Conservation (phyloP, 768 basidiomycete species). For the Mrakia hoshinonis region DNA sequence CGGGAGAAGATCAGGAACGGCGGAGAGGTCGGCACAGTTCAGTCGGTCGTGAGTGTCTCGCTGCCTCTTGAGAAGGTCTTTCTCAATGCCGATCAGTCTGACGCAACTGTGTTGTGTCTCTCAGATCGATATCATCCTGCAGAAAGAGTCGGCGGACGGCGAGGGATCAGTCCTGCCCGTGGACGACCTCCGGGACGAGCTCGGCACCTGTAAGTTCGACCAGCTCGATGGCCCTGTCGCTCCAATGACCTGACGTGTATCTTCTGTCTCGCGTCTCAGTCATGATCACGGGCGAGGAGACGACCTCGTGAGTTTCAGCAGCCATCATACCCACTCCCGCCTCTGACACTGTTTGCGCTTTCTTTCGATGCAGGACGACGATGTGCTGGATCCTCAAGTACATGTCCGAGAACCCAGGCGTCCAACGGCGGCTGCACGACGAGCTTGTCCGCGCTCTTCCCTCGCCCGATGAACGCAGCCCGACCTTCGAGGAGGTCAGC, state of each 20-base stretch:
- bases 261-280: neutral
- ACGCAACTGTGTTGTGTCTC: neutral
- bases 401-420: slow-evolving; percentile 10
- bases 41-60: slow-evolving; percentile 1
- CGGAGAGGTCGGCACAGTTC: slow-evolving; percentile 9
- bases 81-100: neutral
- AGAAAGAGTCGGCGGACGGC: slow-evolving; percentile 7
- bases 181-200: slow-evolving; percentile 14
- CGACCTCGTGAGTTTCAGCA: neutral
- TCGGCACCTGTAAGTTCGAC: slow-evolving; percentile 2
- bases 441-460: slow-evolving; percentile 5
- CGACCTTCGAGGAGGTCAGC: neutral
- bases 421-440: slow-evolving; percentile 4
- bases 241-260: too few species aligned
- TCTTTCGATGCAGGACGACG: neutral
- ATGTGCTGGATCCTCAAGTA: slow-evolving; percentile 20
- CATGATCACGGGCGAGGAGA: slow-evolving; percentile 20
- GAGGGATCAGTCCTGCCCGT: slow-evolving; percentile 13
- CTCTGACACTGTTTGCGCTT: neutral
- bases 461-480: slow-evolving; percentile 14
- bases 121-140: slow-evolving; percentile 13
- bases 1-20: neutral
- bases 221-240: neutral
- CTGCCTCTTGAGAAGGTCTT: neutral
- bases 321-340: neutral